Base-by-base conservation (phyloP, 1,139 yeast genomes). In the Taiozyma sp. region DNA sequence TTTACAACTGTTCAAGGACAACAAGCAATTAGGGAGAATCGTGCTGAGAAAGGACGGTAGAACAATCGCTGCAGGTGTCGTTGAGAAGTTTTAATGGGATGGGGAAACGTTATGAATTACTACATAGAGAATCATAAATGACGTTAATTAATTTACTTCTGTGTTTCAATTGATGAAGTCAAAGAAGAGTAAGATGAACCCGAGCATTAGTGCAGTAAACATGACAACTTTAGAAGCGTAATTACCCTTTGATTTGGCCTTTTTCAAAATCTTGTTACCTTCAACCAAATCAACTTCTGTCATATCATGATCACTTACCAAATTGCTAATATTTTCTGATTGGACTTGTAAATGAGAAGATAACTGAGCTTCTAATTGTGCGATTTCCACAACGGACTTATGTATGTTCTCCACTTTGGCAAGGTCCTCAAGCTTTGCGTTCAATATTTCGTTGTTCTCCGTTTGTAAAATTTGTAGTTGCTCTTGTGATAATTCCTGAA, bases 31-130 rank as follows among this genome's bases (percentile, higher is more conserved):
- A 46, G 96, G 97, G 2, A 77, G 97, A 60, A 73, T 93, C 26
- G 93, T 95, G 8, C 68, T 93, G 44, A 81, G 99, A 63, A 81
- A 85, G 60, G 96, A 88, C 59, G 97, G 98, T 2, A 64, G 74
- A 30, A 89, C 97, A 0, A 78, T 93, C 46, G 98, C 96, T 10
- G 97, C 97, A 0, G 98, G 98, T 30, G 75, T 74, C 2, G 82
- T 84, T 28, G 64, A 61, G 48, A 53, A 49, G 28, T 44, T 54
- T 22, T 46, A 35, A 48, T 19, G 43, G 11, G n/a, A 10, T 6
- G 11, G 2, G n/a, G 10, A 13, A 37, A 19, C 22, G 40, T 35
- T 16, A 9, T 16, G 40, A 10, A 37, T 19, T 30, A 28, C 34
- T 30, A 32, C 19, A 7, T 32, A 32, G 35, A 32, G 16, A 32